These are phyloP conservation scores for Senecio squalidus DNA, from an alignment of 140 eudicot genomes.

Conservation along the genomic window DNA sequence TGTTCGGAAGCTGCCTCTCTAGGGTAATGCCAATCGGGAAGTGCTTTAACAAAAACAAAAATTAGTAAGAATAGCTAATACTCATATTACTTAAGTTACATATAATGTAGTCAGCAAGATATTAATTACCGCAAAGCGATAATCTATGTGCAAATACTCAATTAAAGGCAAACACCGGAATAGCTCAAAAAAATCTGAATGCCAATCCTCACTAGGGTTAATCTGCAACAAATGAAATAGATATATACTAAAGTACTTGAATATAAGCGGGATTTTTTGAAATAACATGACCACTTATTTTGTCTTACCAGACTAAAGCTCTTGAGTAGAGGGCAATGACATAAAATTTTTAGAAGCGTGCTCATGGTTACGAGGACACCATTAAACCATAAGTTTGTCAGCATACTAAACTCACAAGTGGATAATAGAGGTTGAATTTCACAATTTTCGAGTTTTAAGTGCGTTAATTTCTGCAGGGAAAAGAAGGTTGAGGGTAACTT, in stretches of 20 bases:
- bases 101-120: background rate
- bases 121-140: background rate
- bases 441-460: too few relatives aligned
- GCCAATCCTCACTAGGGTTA: background rate
- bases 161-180: background rate
- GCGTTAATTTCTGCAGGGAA: too few relatives aligned
- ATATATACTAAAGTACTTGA: too few relatives aligned
- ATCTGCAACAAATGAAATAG: background rate
- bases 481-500: too few relatives aligned
- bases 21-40: background rate
- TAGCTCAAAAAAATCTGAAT: background rate
- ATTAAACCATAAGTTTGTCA: background rate
- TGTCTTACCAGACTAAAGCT: constrained; percentile 9
- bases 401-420: background rate
- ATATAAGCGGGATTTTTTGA: too few relatives aligned
- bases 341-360: background rate
- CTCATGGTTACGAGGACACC: too few relatives aligned
- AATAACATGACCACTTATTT: too few relatives aligned
- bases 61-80: background rate
- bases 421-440: background rate
- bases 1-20: background rate
- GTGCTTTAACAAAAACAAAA: background rate
- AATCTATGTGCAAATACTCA: background rate
- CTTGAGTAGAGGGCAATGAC: too few relatives aligned
- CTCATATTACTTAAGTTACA: background rate